These are phyloP conservation scores for Penicillium sp. DNA, from an alignment of 2,329 filamentous ascomycete species.

Conservation along the genomic window DNA sequence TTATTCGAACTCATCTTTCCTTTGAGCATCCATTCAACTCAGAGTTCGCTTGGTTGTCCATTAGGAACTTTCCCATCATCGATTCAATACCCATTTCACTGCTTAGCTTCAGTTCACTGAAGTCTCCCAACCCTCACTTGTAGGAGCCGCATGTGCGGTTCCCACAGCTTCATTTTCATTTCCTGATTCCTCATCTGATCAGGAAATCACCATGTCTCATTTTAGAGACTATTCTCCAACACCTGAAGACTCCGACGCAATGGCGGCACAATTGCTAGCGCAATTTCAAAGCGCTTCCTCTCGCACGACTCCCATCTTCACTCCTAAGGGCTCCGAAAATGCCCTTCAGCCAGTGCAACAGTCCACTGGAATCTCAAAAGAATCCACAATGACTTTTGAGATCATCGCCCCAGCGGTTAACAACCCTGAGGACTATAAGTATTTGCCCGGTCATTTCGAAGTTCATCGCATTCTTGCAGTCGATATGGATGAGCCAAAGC, in stretches of 20 bases:
- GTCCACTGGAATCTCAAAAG: not conserved
- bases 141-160: slow-evolving; percentile 1
- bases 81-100: not conserved
- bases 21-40: not conserved
- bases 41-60: not conserved
- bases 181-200: not conserved
- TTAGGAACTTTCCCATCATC: not conserved
- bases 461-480: slow-evolving; percentile 35
- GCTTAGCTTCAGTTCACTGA: not conserved
- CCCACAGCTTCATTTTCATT: not conserved
- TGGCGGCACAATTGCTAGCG: slow-evolving; percentile 9
- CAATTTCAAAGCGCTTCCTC: slow-evolving; percentile 6
- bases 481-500: slow-evolving; percentile 25
- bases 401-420: slow-evolving; percentile 35
- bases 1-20: not conserved
- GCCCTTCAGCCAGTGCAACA: not conserved
- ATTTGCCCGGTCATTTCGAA: slow-evolving; percentile 41
- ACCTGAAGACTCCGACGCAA: slow-evolving; percentile 10
- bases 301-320: not conserved
- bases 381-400: slow-evolving; percentile 9
- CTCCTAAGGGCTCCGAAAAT: not conserved
- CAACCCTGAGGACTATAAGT: slow-evolving; percentile 39
- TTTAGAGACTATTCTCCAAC: not conserved
- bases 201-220: slow-evolving; percentile 4
- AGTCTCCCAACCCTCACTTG: not conserved